A percentile compares a stretch with the other conserved stretches of the same genome.
phyloP scores from a whole-genome alignment of 1,284 basidiomycete species.

The Sanghuangporus baumii region DNA sequence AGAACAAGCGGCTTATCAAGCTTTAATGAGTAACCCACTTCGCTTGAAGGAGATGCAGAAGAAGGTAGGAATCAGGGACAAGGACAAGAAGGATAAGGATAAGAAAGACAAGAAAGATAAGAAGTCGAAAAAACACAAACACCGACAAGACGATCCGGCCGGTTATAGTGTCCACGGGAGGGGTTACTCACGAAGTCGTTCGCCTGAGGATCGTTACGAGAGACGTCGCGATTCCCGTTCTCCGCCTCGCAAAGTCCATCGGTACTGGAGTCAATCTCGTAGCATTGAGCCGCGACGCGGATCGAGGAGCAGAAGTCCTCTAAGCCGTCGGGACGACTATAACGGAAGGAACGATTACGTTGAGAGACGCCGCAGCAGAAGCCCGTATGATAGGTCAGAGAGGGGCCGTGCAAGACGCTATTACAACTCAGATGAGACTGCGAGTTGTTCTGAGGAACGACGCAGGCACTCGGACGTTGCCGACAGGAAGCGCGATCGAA shows the following conservation, averaged over 20 bases:
- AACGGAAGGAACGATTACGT: background rate
- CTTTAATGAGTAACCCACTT: constrained; percentile 87
- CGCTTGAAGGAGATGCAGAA: constrained; percentile 80
- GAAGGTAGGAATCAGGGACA: constrained; percentile 66
- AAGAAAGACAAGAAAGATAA: constrained; percentile 48
- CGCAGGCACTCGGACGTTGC: constrained; percentile 1
- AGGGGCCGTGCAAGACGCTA: background rate
- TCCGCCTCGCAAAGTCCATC: constrained; percentile 6
- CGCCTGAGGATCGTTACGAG: constrained; percentile 4
- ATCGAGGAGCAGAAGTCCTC: constrained; percentile 8
- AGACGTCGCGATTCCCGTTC: constrained; percentile 12
- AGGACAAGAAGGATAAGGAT: constrained; percentile 72
- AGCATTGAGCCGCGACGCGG: constrained; percentile 7
- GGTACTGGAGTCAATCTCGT: constrained; percentile 8
- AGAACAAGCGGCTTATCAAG: constrained; percentile 89
- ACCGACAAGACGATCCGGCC: constrained; percentile 30
- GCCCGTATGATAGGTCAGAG: background rate
- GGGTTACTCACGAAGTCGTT: constrained; percentile 29
- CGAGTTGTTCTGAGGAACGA: constrained; percentile 6
- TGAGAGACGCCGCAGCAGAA: background rate
- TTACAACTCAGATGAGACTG: constrained; percentile 13
- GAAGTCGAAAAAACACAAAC: constrained; percentile 54
- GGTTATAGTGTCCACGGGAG: constrained; percentile 25
- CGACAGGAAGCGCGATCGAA: constrained; percentile 8
- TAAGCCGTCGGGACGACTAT: constrained; percentile 1